Evolutionary conservation across 2,329 filamentous ascomycete genomes (phyloP).

Genomic region (Coniochaeta ligniaria): DNA sequence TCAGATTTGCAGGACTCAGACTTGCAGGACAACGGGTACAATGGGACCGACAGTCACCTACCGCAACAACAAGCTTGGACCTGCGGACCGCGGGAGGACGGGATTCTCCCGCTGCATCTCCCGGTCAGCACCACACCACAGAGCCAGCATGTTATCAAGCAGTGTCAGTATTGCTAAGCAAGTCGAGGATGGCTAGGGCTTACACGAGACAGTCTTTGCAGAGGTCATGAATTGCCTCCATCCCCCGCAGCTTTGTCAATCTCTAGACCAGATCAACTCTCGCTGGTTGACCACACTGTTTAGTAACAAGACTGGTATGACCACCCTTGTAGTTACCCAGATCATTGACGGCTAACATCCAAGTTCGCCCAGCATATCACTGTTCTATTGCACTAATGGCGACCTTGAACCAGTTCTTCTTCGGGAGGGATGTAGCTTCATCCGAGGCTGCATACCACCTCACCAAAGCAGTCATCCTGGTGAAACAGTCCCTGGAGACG

Average conservation of each 20-base stretch:
- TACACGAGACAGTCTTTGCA: neutral
- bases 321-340: neutral
- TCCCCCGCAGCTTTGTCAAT: neutral
- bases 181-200: neutral
- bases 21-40: too few species aligned
- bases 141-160: conserved; percentile 3
- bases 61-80: too few species aligned
- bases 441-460: conserved; percentile 1
- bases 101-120: neutral
- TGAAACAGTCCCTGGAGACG: conserved; percentile 3
- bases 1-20: neutral
- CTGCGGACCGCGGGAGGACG: too few species aligned
- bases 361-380: conserved; percentile 3
- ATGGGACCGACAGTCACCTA: too few species aligned
- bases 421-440: neutral
- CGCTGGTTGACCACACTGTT: neutral
- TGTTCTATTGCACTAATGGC: conserved; percentile 4
- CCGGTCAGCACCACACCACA: neutral
- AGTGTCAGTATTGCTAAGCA: neutral
- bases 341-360: neutral
- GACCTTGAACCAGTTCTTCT: conserved; percentile 4
- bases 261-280: neutral
- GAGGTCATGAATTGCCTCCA: neutral
- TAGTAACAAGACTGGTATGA: neutral
- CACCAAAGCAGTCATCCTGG: conserved; percentile 3